These are phyloP conservation scores for Plantago rigida DNA, from an alignment of 305 asterid genomes.

Conservation along the genomic window DNA sequence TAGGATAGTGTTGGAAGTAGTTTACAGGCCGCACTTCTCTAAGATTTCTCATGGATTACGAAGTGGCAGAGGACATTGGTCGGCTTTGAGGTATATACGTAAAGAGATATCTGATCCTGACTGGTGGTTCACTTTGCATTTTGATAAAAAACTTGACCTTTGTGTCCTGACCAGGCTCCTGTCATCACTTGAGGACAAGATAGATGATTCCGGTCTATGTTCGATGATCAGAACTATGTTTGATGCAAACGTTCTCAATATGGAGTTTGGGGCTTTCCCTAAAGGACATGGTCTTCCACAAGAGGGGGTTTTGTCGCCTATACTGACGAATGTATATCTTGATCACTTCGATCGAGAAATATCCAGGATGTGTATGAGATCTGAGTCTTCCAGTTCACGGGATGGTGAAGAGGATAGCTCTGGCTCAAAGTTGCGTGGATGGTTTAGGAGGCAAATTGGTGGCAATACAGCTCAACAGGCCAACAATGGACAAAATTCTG, in stretches of 20 bases:
- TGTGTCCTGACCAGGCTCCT: constrained; percentile 45
- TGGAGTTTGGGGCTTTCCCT: constrained; percentile 79
- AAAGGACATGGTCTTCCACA: constrained; percentile 98
- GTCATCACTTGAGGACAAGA: constrained; percentile 47
- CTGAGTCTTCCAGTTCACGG: constrained; percentile 45
- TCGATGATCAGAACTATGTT: constrained; percentile 45
- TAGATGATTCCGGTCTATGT: constrained; percentile 55
- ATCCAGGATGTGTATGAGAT: constrained; percentile 64
- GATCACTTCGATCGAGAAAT: constrained; percentile 73
- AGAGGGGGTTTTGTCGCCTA: constrained; percentile 86
- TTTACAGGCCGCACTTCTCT: constrained; percentile 72
- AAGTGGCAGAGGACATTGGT: constrained; percentile 67
- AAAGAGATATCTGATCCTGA: constrained; percentile 60
- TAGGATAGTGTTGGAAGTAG: constrained; percentile 65
- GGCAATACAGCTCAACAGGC: constrained; percentile 26
- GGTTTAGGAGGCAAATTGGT: constrained; percentile 80
- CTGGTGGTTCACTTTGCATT: constrained; percentile 71
- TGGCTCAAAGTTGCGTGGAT: constrained; percentile 58
- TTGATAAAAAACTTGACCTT: constrained; percentile 44
- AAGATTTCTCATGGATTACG: constrained; percentile 82
- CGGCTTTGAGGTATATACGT: constrained; percentile 70
- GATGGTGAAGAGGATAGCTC: constrained; percentile 33
- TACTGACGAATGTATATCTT: constrained; percentile 74
- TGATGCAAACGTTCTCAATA: constrained; percentile 55
- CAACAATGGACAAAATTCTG: constrained; percentile 31